Evolutionary conservation across 2,329 filamentous ascomycete genomes (phyloP).

Genomic region (Nakataea oryzae): DNA sequence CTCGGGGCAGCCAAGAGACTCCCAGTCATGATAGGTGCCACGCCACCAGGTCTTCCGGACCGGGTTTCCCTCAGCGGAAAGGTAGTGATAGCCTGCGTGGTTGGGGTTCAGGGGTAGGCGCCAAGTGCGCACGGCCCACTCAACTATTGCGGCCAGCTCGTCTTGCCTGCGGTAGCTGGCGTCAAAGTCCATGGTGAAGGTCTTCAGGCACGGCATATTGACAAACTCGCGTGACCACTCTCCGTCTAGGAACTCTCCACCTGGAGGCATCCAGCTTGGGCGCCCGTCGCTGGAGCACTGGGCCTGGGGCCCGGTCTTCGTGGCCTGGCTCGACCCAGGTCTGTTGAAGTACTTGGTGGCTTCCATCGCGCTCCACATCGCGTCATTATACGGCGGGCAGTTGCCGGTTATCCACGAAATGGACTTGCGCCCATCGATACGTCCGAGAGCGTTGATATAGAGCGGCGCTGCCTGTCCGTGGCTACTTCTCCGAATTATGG

Average conservation of each 20-base stretch:
- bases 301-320: background rate
- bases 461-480: background rate
- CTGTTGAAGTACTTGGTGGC: background rate
- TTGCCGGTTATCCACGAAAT: background rate
- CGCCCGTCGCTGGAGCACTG: background rate
- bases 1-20: background rate
- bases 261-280: background rate
- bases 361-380: background rate
- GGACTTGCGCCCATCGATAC: background rate
- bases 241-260: background rate
- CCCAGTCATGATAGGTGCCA: background rate
- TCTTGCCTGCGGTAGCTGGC: background rate
- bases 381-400: no score
- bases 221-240: background rate
- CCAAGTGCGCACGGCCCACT: background rate
- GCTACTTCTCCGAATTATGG: no score
- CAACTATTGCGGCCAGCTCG: background rate
- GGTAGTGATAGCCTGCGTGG: conserved; percentile 2
- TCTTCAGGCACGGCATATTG: conserved; percentile 1
- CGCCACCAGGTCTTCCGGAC: conserved; percentile 1
- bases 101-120: conserved; percentile 1
- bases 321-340: background rate
- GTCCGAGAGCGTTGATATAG: background rate
- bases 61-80: background rate
- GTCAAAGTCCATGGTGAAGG: conserved; percentile 4